These are phyloP conservation scores for Acanthamoeba polyphaga DNA, from an alignment of 208 protist species.

Conservation along the genomic window DNA sequence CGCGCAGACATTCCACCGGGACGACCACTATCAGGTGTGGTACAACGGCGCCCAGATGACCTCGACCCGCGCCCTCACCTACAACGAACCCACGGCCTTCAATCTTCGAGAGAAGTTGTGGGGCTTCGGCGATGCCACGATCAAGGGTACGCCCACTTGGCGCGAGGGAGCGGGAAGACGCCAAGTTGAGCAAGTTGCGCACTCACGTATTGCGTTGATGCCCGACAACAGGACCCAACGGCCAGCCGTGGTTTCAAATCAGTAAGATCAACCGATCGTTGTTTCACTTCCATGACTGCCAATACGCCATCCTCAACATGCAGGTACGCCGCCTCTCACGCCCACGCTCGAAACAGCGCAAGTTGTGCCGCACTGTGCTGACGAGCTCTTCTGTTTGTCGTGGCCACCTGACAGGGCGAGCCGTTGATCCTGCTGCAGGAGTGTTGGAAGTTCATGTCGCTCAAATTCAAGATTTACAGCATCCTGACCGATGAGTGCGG, in stretches of 20 bases:
- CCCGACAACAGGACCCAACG: not conserved
- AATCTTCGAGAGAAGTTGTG: slow-evolving; percentile 59
- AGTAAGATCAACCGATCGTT: not conserved
- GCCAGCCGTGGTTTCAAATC: slow-evolving; percentile 60
- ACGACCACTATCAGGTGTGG: slow-evolving; percentile 33
- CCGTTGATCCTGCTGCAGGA: slow-evolving; percentile 47
- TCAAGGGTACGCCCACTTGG: not conserved
- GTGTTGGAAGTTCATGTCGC: slow-evolving; percentile 44
- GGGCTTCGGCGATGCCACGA: slow-evolving; percentile 54
- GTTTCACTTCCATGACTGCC: slow-evolving; percentile 44
- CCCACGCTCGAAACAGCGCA: not conserved
- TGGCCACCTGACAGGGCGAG: slow-evolving; percentile 1
- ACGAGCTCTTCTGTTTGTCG: not conserved
- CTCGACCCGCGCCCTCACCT: slow-evolving; percentile 42
- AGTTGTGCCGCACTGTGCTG: not conserved
- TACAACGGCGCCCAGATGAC: slow-evolving; percentile 29
- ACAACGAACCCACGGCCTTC: slow-evolving; percentile 4
- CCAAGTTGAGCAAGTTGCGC: not conserved
- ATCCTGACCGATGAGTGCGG: not conserved
- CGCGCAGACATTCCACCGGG: slow-evolving; percentile 32
- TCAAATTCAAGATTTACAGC: slow-evolving; percentile 65
- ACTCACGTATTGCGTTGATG: not conserved
- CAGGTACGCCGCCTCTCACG: not conserved
- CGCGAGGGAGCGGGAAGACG: not conserved
- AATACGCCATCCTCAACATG: slow-evolving; percentile 56